These are phyloP conservation scores for Nakazawaea ishiwadae DNA, from an alignment of 805 yeast species.

Conservation along the genomic window DNA sequence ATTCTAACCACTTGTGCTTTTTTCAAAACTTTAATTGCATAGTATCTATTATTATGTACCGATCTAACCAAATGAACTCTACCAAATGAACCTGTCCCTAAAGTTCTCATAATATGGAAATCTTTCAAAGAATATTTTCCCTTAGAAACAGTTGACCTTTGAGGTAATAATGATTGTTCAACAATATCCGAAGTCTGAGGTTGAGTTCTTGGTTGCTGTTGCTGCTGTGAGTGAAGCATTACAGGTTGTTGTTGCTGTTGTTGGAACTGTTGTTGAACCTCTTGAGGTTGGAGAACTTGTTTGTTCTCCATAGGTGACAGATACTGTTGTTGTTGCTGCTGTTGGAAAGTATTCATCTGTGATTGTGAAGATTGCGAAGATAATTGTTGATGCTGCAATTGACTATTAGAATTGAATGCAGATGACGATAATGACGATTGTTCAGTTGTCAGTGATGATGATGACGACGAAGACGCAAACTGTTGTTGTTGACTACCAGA, in stretches of 20 bases:
- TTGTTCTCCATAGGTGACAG: conserved; percentile 5
- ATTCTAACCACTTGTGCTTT: conserved; percentile 54
- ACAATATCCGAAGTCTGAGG: conserved; percentile 10
- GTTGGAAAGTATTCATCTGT: conserved; percentile 3
- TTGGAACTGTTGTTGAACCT: conserved; percentile 15
- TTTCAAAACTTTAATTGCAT: conserved; percentile 56
- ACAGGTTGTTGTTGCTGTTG: conserved; percentile 19
- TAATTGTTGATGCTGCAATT: too few species aligned
- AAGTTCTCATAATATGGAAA: conserved; percentile 50
- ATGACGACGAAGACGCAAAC: neutral
- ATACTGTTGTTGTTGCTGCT: conserved; percentile 7
- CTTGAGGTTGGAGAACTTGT: conserved; percentile 2
- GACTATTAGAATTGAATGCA: too few species aligned
- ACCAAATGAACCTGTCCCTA: conserved; percentile 61
- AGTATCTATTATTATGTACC: conserved; percentile 54
- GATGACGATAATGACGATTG: too few species aligned
- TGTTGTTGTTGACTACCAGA: too few species aligned
- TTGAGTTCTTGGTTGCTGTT: conserved; percentile 6
- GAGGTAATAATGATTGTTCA: conserved; percentile 12
- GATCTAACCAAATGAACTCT: conserved; percentile 55
- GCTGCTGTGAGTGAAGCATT: conserved; percentile 10
- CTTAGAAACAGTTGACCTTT: conserved; percentile 39
- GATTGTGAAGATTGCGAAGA: neutral
- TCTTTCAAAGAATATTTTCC: conserved; percentile 55
- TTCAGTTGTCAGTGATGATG: neutral